Conservation (phyloP, 345 rosid genomes). For the Pistacia atlantica region DNA sequence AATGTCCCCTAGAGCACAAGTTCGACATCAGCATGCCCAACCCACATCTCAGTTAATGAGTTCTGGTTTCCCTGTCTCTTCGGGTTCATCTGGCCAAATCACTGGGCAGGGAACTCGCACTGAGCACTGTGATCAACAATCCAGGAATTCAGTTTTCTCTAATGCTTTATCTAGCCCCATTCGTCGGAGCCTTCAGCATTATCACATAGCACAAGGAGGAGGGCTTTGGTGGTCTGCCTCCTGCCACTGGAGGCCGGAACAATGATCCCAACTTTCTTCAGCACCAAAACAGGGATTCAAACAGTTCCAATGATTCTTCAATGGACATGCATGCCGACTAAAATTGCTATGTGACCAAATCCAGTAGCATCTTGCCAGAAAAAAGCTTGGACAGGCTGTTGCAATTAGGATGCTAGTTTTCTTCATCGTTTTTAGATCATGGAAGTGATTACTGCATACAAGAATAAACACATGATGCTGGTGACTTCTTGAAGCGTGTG, state of each 20-base stretch:
- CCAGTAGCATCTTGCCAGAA: conserved; percentile 14
- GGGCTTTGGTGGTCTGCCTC: conserved; percentile 57
- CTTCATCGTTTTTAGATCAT: conserved; percentile 10
- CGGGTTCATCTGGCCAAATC: conserved; percentile 59
- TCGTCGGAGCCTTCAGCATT: conserved; percentile 71
- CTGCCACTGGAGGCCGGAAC: conserved; percentile 43
- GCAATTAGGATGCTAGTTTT: conserved; percentile 20
- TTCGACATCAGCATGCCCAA: conserved; percentile 50
- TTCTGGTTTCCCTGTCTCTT: conserved; percentile 47
- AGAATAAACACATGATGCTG: conserved; percentile 33
- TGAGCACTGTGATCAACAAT: conserved; percentile 68
- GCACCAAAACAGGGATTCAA: conserved; percentile 62
- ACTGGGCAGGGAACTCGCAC: conserved; percentile 49
- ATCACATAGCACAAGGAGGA: conserved; percentile 71
- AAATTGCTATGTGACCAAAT: conserved; percentile 22
- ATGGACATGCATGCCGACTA: conserved; percentile 85
- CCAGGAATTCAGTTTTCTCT: conserved; percentile 80
- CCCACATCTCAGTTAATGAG: conserved; percentile 44
- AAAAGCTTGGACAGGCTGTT: conserved; percentile 13
- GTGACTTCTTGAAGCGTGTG: conserved; percentile 36
- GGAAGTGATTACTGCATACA: conserved; percentile 32
- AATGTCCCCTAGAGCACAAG: conserved; percentile 66
- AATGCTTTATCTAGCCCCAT: conserved; percentile 82
- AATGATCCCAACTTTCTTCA: conserved; percentile 43
- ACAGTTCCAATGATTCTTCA: conserved; percentile 75